Evolutionary conservation across 352 stramenopile genomes (phyloP).

Genomic region (Phytophthora cactorum): DNA sequence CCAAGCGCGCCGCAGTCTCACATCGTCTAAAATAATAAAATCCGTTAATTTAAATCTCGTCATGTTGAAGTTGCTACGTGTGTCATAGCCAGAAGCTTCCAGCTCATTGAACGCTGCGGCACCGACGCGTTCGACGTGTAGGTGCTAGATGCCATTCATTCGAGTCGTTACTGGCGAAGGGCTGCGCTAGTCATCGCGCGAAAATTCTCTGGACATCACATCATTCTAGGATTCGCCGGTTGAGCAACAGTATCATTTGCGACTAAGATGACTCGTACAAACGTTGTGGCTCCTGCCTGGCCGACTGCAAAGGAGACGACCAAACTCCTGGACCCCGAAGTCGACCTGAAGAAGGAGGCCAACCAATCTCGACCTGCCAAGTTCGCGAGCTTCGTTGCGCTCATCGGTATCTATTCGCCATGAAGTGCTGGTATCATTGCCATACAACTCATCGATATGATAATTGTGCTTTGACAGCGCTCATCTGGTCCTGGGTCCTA

Average conservation of each 20-base stretch:
- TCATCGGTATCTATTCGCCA: conserved; percentile 20
- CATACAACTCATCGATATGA: too few species aligned
- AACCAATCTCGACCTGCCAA: conserved; percentile 27
- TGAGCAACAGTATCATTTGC: too few species aligned
- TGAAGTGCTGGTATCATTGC: neutral
- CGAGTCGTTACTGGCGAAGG: conserved; percentile 15
- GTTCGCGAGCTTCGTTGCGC: conserved; percentile 28
- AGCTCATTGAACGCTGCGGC: conserved; percentile 7
- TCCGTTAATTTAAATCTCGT: neutral
- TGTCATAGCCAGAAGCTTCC: neutral
- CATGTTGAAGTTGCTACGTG: conserved; percentile 15
- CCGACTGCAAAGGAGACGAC: conserved; percentile 26
- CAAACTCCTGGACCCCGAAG: conserved; percentile 25
- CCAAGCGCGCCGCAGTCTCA: conserved; percentile 17
- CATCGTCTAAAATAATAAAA: conserved; percentile 22
- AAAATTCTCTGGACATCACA: conserved; percentile 4
- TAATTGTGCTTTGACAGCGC: conserved; percentile 7
- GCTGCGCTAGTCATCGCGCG: conserved; percentile 3
- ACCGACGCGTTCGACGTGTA: conserved; percentile 22
- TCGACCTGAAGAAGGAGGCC: conserved; percentile 22
- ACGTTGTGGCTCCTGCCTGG: conserved; percentile 25
- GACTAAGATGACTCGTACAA: conserved; percentile 22
- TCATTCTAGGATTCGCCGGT: conserved; percentile 20
- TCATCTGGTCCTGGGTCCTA: conserved; percentile 42
- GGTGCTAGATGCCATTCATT: neutral